Evolutionary conservation across 495 filamentous ascomycete species (phyloP).

Genomic region (Tetracladium marchalianum): DNA sequence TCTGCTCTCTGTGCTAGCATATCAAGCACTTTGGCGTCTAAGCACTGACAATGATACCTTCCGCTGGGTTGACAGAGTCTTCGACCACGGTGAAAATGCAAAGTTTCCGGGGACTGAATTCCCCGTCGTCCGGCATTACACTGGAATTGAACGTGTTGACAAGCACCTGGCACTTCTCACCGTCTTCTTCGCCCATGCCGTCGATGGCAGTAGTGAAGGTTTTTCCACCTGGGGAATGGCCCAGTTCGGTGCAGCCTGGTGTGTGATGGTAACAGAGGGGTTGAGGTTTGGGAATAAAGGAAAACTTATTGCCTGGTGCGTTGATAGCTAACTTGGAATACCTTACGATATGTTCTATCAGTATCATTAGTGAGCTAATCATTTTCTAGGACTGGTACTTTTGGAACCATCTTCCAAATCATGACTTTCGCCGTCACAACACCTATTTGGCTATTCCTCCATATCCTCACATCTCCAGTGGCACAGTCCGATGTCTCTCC

Average conservation of each 20-base stretch:
- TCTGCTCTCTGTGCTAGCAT: conserved; percentile 29
- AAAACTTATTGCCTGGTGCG: conserved; percentile 42
- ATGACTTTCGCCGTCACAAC: conserved; percentile 42
- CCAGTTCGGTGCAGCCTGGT: conserved; percentile 46
- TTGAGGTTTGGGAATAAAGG: conserved; percentile 45
- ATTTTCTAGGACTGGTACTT: conserved; percentile 30
- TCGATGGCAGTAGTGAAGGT: conserved; percentile 39
- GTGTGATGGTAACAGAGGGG: conserved; percentile 44
- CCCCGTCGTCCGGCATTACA: conserved; percentile 33
- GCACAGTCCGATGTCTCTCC: conserved; percentile 29
- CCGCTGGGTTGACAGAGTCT: conserved; percentile 12
- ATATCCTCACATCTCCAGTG: conserved; percentile 44
- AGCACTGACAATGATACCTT: conserved; percentile 31
- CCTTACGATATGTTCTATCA: not conserved
- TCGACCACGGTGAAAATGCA: conserved; percentile 21
- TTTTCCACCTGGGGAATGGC: conserved; percentile 41
- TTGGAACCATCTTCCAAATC: conserved; percentile 45
- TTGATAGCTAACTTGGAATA: not conserved
- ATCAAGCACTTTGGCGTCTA: conserved; percentile 34
- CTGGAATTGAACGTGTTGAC: conserved; percentile 40
- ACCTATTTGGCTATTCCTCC: conserved; percentile 40
- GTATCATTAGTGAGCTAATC: not conserved
- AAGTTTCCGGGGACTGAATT: conserved; percentile 29
- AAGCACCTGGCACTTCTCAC: conserved; percentile 34
- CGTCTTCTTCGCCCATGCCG: conserved; percentile 43